Evolutionary conservation across 148 eudicot genomes (phyloP).

Genomic region (Camellia sinensis): DNA sequence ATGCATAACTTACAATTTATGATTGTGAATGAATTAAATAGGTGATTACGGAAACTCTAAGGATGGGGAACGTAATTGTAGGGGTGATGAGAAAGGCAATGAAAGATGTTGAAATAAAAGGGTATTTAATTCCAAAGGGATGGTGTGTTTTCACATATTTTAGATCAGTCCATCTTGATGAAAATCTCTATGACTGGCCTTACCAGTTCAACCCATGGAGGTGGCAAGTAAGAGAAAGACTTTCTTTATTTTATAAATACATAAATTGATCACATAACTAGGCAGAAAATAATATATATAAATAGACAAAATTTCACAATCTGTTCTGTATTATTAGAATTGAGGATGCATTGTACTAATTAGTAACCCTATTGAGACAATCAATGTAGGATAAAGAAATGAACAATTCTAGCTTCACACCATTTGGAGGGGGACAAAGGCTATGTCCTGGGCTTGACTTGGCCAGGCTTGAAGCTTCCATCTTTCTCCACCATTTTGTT

Average conservation of each 20-base stretch:
- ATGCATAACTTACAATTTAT: background rate
- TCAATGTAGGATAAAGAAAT: conserved; percentile 51
- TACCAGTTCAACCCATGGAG: conserved; percentile 82
- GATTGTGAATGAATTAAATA: conserved; percentile 18
- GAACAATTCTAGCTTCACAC: conserved; percentile 62
- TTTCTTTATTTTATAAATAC: background rate
- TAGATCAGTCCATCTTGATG: conserved; percentile 82
- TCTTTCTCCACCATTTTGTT: conserved; percentile 83
- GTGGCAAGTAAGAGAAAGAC: conserved; percentile 65
- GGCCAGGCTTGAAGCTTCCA: conserved; percentile 85
- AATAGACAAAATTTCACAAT: no score
- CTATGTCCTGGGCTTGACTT: conserved; percentile 90
- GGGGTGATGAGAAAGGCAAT: conserved; percentile 86
- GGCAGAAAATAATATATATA: no score
- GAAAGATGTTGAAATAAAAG: conserved; percentile 86
- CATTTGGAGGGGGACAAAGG: conserved; percentile 96
- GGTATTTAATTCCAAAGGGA: conserved; percentile 76
- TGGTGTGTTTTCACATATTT: conserved; percentile 81
- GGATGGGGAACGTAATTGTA: conserved; percentile 74
- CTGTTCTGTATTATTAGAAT: no score
- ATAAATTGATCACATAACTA: no score
- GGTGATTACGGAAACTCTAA: conserved; percentile 84
- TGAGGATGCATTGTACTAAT: background rate
- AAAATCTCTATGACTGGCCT: conserved; percentile 50
- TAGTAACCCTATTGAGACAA: background rate